Conservation (phyloP, 768 basidiomycete species). For the Phanerochaete sordida region DNA sequence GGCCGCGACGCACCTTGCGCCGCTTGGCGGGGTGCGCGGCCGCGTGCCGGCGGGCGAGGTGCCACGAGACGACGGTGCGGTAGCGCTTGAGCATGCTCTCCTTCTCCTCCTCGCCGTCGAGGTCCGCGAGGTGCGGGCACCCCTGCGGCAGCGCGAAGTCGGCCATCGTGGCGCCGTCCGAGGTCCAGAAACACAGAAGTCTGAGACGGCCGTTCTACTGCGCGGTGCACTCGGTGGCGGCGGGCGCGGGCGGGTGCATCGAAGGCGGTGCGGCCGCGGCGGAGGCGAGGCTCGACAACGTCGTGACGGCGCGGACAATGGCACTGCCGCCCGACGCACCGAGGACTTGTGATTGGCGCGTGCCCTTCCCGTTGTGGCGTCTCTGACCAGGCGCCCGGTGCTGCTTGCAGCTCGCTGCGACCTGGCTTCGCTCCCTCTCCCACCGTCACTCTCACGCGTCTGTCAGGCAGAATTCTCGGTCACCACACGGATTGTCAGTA, state of each 20-base stretch:
- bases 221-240: neutral
- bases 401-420: no score
- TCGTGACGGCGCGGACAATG: neutral
- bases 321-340: neutral
- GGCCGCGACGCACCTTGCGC: slow-evolving; percentile 57
- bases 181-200: neutral
- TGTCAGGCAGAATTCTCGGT: no score
- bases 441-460: no score
- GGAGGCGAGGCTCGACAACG: neutral
- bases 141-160: neutral
- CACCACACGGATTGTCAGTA: no score
- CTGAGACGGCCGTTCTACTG: neutral
- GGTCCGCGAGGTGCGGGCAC: slow-evolving; percentile 39
- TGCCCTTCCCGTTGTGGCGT: neutral
- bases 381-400: no score
- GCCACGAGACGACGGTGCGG: slow-evolving; percentile 54
- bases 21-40: slow-evolving; percentile 52
- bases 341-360: neutral
- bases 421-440: no score
- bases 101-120: slow-evolving; percentile 32
- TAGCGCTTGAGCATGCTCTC: slow-evolving; percentile 44
- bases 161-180: neutral
- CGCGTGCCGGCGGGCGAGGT: slow-evolving; percentile 42
- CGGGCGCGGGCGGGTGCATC: neutral
- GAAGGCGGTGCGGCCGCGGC: neutral